Conservation (phyloP, 129 eudicot genomes). For the Dittrichia graveolens region DNA sequence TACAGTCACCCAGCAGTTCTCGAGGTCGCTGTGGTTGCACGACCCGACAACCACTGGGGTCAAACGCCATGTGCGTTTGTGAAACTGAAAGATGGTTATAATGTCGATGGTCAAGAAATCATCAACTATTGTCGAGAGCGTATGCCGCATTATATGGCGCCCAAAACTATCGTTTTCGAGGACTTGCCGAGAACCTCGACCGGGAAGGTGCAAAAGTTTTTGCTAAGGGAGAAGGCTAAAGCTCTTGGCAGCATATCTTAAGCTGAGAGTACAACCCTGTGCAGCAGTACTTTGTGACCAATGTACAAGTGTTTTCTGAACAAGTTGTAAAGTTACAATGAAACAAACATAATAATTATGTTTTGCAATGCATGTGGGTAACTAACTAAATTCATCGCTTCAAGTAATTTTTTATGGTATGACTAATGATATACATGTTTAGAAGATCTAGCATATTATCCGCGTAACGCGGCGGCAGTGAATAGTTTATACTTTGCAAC, state of each 20-base stretch:
- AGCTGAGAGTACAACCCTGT: constrained; percentile 1
- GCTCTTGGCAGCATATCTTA: constrained; percentile 56
- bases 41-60: constrained; percentile 81
- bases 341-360: no score
- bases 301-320: constrained; percentile 19
- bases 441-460: no score
- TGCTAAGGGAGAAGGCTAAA: constrained; percentile 64
- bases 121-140: constrained; percentile 54
- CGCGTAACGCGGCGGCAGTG: no score
- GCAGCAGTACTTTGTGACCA: not conserved
- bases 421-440: no score
- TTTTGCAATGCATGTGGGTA: no score
- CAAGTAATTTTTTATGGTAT: no score
- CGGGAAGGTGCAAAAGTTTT: constrained; percentile 72
- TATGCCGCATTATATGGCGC: constrained; percentile 76
- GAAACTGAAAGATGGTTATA: constrained; percentile 60
- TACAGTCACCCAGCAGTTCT: constrained; percentile 64
- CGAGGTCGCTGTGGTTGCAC: constrained; percentile 73
- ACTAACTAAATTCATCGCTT: no score
- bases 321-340: no score
- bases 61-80: constrained; percentile 77
- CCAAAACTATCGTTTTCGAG: constrained; percentile 55
- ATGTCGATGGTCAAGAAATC: constrained; percentile 37
- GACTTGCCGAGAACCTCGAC: constrained; percentile 71
- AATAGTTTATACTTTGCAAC: no score